Percentiles rank a stretch among this genome's conserved stretches.
Evolutionary conservation across 2,329 filamentous ascomycete genomes (phyloP).

Genomic region (Ophiostoma ulmi): DNA sequence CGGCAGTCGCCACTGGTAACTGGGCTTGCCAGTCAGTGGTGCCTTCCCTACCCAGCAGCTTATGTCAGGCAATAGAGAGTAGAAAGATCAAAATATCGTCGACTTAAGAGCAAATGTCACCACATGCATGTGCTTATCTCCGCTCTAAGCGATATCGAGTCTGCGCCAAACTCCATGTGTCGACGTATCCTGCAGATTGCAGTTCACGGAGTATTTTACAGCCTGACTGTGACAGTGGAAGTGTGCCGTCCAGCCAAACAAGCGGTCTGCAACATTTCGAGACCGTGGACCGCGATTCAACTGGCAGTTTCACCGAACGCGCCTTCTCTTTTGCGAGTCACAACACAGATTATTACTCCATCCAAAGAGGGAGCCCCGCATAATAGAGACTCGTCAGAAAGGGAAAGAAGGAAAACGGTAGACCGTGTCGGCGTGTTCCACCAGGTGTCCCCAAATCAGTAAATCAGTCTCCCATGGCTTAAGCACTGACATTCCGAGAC

Average conservation of each 20-base stretch:
- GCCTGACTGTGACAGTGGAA: background rate
- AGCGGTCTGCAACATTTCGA: background rate
- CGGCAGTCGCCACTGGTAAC: background rate
- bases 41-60: background rate
- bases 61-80: background rate
- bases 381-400: background rate
- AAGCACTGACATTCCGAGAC: background rate
- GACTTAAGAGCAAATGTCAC: background rate
- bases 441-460: conserved; percentile 19
- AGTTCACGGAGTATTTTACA: background rate
- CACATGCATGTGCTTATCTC: background rate
- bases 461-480: background rate
- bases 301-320: conserved; percentile 3
- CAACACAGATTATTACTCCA: background rate
- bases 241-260: background rate
- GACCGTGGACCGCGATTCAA: background rate
- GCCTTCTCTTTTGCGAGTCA: background rate
- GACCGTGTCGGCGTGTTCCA: background rate
- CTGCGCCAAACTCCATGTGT: background rate
- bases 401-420: conserved; percentile 16
- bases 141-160: background rate
- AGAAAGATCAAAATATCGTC: background rate
- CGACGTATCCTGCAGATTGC: background rate
- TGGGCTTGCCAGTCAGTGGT: background rate
- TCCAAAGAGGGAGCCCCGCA: background rate